A percentile compares a stretch with the other conserved stretches of the same genome.
phyloP scores from a whole-genome alignment of 805 yeast genomes.

The Nakazawaea holstii region DNA sequence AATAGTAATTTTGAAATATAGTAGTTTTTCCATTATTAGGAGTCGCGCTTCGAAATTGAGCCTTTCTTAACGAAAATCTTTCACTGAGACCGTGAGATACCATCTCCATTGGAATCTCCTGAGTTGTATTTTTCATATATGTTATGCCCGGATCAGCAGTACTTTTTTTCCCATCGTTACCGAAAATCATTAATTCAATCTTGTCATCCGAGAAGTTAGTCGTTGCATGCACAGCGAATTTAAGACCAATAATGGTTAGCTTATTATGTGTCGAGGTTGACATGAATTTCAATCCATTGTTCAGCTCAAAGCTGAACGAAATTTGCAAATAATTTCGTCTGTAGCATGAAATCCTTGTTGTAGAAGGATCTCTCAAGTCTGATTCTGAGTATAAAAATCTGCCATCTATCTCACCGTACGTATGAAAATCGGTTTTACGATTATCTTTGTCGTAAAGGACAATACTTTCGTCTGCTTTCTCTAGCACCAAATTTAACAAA shows the following conservation, averaged over 20 bases:
- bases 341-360: constrained; percentile 39
- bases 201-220: constrained; percentile 26
- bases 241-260: constrained; percentile 11
- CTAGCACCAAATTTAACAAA: constrained; percentile 9
- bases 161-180: constrained; percentile 13
- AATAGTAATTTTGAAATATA: constrained; percentile 39
- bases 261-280: background rate
- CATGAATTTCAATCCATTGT: background rate
- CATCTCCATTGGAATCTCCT: constrained; percentile 12
- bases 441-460: constrained; percentile 26
- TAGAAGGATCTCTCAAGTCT: constrained; percentile 26
- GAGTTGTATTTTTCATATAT: constrained; percentile 11
- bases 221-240: constrained; percentile 31
- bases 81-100: constrained; percentile 23
- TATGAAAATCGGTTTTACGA: constrained; percentile 21
- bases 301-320: constrained; percentile 13
- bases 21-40: constrained; percentile 44
- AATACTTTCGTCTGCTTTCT: background rate
- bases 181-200: constrained; percentile 28
- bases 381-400: constrained; percentile 30
- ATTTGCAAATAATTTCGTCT: constrained; percentile 37
- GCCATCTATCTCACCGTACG: constrained; percentile 36
- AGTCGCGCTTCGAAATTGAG: constrained; percentile 46
- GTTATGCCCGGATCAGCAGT: background rate
- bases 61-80: constrained; percentile 30